Evolutionary conservation across 768 basidiomycete species (phyloP).

Genomic region (Erythrobasidium yunnanense): DNA sequence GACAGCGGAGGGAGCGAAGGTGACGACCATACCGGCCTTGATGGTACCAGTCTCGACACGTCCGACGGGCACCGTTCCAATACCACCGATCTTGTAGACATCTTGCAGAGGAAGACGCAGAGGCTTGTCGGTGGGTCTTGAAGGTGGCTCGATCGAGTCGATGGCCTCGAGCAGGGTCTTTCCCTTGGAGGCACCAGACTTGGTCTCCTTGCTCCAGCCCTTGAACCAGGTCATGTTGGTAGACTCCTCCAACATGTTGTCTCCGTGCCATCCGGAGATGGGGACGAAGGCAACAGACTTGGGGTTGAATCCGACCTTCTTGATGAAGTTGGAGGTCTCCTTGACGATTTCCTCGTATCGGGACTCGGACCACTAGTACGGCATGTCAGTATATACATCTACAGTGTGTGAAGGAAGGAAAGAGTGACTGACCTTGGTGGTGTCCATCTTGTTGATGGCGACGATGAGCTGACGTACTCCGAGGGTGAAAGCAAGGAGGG

Average conservation of each 20-base stretch:
- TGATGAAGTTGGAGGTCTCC: slow-evolving; percentile 45
- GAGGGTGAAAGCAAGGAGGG: slow-evolving; percentile 89
- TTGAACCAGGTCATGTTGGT: slow-evolving; percentile 98
- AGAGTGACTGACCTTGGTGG: slow-evolving; percentile 53
- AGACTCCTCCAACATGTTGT: slow-evolving; percentile 99
- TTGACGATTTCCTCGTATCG: slow-evolving; percentile 74
- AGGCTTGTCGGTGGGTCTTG: slow-evolving; percentile 95
- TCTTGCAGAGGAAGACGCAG: slow-evolving; percentile 99
- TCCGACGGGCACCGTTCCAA: slow-evolving; percentile 99
- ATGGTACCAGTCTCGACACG: slow-evolving; percentile 99
- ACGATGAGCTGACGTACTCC: slow-evolving; percentile 59
- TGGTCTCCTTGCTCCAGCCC: slow-evolving; percentile 96
- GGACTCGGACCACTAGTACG: slow-evolving; percentile 82
- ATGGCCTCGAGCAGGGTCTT: slow-evolving; percentile 99
- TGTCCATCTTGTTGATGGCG: slow-evolving; percentile 99
- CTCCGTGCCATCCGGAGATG: slow-evolving; percentile 99
- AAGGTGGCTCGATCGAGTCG: slow-evolving; percentile 95
- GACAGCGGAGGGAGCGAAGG: slow-evolving; percentile 91
- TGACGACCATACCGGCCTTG: slow-evolving; percentile 96
- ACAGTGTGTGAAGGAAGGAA: background rate
- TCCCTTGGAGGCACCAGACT: slow-evolving; percentile 84
- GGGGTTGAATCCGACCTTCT: slow-evolving; percentile 93
- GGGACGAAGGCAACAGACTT: slow-evolving; percentile 96
- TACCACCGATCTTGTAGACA: slow-evolving; percentile 99
- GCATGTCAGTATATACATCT: background rate